These are phyloP conservation scores for Magnusiomyces fungicola DNA, from an alignment of 1,139 yeast genomes.

Conservation along the genomic window DNA sequence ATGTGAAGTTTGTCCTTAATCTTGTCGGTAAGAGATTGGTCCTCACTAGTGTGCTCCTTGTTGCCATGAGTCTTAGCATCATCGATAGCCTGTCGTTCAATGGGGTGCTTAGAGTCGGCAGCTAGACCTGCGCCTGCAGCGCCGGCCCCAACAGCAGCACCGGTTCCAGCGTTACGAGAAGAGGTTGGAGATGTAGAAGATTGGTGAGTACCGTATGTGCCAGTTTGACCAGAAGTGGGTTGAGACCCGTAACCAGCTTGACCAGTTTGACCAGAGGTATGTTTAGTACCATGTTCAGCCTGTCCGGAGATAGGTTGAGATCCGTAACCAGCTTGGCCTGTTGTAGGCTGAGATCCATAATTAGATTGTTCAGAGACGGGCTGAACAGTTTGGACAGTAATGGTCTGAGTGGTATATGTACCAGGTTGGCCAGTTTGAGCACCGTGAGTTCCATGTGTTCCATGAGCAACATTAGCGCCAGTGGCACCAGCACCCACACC, in stretches of 20 bases:
- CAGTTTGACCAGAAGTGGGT: conserved; percentile 1
- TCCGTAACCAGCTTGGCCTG: not conserved
- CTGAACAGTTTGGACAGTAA: conserved; percentile 4
- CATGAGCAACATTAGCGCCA: not conserved
- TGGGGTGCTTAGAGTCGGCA: conserved; percentile 1
- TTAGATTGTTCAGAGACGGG: conserved; percentile 1
- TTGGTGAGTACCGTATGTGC: not conserved
- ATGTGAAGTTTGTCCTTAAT: conserved; percentile 15
- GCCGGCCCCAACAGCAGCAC: not conserved
- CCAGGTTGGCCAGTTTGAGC: conserved; percentile 2
- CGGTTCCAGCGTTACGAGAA: not conserved
- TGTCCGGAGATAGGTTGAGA: not conserved
- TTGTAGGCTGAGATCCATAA: not conserved
- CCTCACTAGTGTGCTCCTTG: not conserved
- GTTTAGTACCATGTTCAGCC: conserved; percentile 3
- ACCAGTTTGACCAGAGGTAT: conserved; percentile 4
- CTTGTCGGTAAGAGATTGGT: conserved; percentile 9
- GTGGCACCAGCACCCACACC: not conserved
- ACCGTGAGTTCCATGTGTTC: not conserved
- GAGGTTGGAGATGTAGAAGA: conserved; percentile 9
- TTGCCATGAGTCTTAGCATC: not conserved
- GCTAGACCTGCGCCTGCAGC: not conserved
- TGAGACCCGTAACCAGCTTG: conserved; percentile 5
- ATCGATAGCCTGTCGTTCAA: not conserved
- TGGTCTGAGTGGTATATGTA: conserved; percentile 1